These are phyloP conservation scores for Phialophora expanda DNA, from an alignment of 2,329 filamentous ascomycete species.

Conservation along the genomic window DNA sequence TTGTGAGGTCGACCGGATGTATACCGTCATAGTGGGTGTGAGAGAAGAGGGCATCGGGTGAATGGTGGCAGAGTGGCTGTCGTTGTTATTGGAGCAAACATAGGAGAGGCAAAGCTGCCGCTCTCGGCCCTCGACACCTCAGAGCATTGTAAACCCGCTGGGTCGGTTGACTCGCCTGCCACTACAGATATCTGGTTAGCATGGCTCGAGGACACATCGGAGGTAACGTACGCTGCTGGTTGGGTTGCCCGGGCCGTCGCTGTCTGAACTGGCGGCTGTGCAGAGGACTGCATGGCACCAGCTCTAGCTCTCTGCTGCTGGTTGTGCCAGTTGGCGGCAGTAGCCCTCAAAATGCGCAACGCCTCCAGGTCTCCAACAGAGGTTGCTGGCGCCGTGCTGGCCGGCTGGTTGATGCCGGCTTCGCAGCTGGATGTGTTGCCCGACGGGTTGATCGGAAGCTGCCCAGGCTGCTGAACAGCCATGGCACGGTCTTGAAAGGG, in stretches of 20 bases:
- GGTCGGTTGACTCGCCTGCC: neutral
- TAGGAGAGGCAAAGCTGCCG: neutral
- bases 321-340: neutral
- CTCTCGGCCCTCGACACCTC: neutral
- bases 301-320: neutral
- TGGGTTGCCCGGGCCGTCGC: neutral
- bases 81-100: neutral
- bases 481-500: neutral
- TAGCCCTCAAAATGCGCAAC: neutral
- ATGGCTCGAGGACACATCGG: neutral
- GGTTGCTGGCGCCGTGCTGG: neutral
- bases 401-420: neutral
- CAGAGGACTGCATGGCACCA: neutral
- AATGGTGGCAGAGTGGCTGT: neutral
- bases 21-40: neutral
- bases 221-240: neutral
- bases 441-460: neutral
- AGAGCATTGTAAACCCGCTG: neutral
- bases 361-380: neutral
- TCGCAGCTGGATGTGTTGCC: neutral
- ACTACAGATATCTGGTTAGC: neutral
- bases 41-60: neutral
- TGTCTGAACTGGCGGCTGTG: neutral
- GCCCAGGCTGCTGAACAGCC: neutral
- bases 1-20: neutral